These are phyloP conservation scores for Tricholoma sp. DNA, from an alignment of 768 basidiomycete genomes.

Conservation along the genomic window DNA sequence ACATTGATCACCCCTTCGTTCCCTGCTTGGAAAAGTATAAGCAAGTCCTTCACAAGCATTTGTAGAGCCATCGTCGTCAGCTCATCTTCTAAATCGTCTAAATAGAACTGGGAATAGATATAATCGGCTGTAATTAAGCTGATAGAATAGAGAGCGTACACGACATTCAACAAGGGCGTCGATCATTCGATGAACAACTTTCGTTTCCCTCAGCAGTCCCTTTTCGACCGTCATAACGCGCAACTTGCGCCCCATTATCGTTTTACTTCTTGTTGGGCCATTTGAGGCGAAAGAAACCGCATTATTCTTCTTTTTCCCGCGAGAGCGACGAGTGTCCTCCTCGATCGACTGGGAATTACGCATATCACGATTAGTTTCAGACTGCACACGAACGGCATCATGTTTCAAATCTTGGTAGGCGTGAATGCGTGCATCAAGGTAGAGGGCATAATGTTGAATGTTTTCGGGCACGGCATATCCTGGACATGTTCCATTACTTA, in stretches of 20 bases:
- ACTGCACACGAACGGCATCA: slow-evolving; percentile 90
- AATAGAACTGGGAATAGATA: slow-evolving; percentile 66
- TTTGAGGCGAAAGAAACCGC: slow-evolving; percentile 17
- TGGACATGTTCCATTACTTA: slow-evolving; percentile 21
- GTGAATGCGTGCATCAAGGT: slow-evolving; percentile 84
- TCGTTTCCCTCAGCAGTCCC: slow-evolving; percentile 88
- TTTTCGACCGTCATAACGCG: slow-evolving; percentile 94
- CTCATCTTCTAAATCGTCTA: slow-evolving; percentile 91
- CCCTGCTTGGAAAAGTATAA: slow-evolving; percentile 92
- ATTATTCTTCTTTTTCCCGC: slow-evolving; percentile 21
- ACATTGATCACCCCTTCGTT: slow-evolving; percentile 92
- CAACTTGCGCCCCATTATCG: slow-evolving; percentile 77
- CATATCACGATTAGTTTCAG: slow-evolving; percentile 86
- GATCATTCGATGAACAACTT: slow-evolving; percentile 85
- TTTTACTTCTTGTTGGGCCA: slow-evolving; percentile 60
- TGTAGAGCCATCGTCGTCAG: slow-evolving; percentile 82
- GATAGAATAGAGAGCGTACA: slow-evolving; percentile 42
- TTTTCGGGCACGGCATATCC: slow-evolving; percentile 87
- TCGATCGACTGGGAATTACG: slow-evolving; percentile 61
- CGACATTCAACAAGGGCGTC: slow-evolving; percentile 84
- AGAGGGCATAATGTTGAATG: slow-evolving; percentile 80
- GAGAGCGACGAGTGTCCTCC: slow-evolving; percentile 42
- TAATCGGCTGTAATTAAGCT: slow-evolving; percentile 2
- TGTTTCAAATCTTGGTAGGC: slow-evolving; percentile 90
- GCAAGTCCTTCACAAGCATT: slow-evolving; percentile 93